These are phyloP conservation scores for Shiraia bambusicola DNA, from an alignment of 2,329 filamentous ascomycete species.

Conservation along the genomic window DNA sequence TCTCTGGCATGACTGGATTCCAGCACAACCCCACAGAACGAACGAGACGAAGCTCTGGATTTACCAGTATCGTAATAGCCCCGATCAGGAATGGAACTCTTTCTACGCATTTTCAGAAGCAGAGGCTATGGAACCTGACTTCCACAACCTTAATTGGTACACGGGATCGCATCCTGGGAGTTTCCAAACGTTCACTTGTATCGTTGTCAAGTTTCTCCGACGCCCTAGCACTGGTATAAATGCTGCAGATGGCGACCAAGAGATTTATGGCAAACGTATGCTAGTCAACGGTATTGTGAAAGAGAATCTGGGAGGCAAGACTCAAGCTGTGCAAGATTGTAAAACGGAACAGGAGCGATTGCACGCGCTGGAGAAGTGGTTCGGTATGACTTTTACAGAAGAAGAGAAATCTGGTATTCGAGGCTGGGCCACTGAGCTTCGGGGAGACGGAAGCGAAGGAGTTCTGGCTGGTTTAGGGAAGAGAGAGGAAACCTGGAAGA, in stretches of 20 bases:
- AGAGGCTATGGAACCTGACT: conserved; percentile 45
- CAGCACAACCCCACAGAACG: conserved; percentile 44
- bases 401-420: conserved; percentile 41
- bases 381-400: conserved; percentile 44
- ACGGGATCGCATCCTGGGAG: conserved; percentile 34
- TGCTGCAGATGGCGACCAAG: conserved; percentile 31
- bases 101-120: conserved; percentile 47
- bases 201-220: conserved; percentile 45
- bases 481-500: conserved; percentile 1
- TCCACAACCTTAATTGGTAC: conserved; percentile 45
- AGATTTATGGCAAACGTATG: conserved; percentile 42
- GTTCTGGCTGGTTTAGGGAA: neutral
- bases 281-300: conserved; percentile 49
- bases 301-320: conserved; percentile 47
- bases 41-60: conserved; percentile 58
- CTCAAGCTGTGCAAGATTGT: conserved; percentile 41
- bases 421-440: conserved; percentile 29
- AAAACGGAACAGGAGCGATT: conserved; percentile 45
- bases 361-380: conserved; percentile 42
- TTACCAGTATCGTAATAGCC: conserved; percentile 56
- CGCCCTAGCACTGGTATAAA: conserved; percentile 21
- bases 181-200: conserved; percentile 34
- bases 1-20: conserved; percentile 53
- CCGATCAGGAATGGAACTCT: conserved; percentile 43
- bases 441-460: conserved; percentile 7